Conservation (phyloP, 441 rosid genomes). For the Flueggea neowawraea region DNA sequence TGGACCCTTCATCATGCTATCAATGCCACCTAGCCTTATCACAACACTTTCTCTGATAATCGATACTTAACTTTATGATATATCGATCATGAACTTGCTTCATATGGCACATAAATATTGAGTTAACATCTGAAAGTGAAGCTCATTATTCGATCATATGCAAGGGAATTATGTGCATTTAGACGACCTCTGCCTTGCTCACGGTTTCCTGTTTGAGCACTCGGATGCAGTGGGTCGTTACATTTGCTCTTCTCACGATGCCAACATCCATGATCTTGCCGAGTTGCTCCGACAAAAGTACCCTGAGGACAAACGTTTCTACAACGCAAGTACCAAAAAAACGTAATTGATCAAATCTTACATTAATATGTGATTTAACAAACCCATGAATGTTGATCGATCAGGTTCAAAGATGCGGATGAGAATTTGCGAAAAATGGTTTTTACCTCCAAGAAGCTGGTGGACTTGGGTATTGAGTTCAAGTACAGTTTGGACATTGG, state of each 20-base stretch:
- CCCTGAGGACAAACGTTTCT: constrained; percentile 63
- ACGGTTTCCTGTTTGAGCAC: constrained; percentile 66
- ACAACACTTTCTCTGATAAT: constrained; percentile 79
- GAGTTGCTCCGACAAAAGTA: constrained; percentile 45
- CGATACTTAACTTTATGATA: too few species aligned
- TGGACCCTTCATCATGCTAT: constrained; percentile 81
- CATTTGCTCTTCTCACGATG: constrained; percentile 66
- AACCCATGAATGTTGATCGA: not conserved
- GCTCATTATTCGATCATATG: constrained; percentile 67
- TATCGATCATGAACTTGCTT: too few species aligned
- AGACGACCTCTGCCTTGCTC: constrained; percentile 80
- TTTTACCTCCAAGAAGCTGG: constrained; percentile 65
- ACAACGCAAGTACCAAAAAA: constrained; percentile 36
- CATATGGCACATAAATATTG: too few species aligned
- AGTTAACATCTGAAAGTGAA: constrained; percentile 55
- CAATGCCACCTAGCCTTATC: constrained; percentile 88
- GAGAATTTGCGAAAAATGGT: constrained; percentile 34
- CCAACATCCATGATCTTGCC: constrained; percentile 53
- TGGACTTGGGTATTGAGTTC: constrained; percentile 66
- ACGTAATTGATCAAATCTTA: not conserved
- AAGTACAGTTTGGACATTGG: constrained; percentile 64
- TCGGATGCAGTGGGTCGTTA: constrained; percentile 74
- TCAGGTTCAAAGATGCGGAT: constrained; percentile 63
- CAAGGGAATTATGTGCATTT: constrained; percentile 83
- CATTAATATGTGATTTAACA: not conserved